Base-by-base conservation (phyloP, 306 rosid species). In the Spatholobus suberectus region DNA sequence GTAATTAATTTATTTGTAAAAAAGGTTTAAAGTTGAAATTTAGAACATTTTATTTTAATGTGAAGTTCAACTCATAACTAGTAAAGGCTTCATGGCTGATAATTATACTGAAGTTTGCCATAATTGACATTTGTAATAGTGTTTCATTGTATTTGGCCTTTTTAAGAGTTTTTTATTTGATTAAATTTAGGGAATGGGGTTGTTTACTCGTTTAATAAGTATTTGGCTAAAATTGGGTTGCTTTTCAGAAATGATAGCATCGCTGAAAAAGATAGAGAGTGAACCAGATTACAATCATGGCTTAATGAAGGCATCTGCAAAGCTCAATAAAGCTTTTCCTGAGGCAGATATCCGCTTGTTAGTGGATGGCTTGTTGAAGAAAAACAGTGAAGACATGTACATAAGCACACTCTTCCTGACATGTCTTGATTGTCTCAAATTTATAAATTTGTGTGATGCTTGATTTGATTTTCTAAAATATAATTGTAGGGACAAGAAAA, bases 361-460 rank as follows among this genome's bases (percentile, higher is more conserved):
- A 37, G 85, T 92, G 46, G 84, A 89, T 65, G 87, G 84, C 79
- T 85, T 92, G 87, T 70, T 83, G 63, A 82, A 83, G 91, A 93
- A 88, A 80, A 92, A 82, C 82, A 86, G 81, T 65, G 85, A 89
- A 69, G 86, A 92, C 85, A 85, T 90, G 99, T 94, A 94, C 7
- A 65, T 76, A 67, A 86, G 44, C 37, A 8, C 49, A 58, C 27
- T 23, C 26, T 72, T 76, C 24, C 40, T 66, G 32, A 70, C 37
- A 57, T 78, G 68, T 73, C 32, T 62, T 61, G 75, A 20, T 80
- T 54, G 75, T 27, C 63, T 77, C 49, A 71, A 32, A 66, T 8
- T 8, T 72, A 43, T 81, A 51, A 43, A 10, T 37, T 66, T 6
- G 9, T 20, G 2, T 67, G 49, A 62, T 11, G 47, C 34, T 51